Percentiles rank a stretch among this genome's conserved stretches.
These are phyloP conservation scores for Neospermospora avenae DNA, from an alignment of 2,329 filamentous ascomycete species.

Conservation along the genomic window DNA sequence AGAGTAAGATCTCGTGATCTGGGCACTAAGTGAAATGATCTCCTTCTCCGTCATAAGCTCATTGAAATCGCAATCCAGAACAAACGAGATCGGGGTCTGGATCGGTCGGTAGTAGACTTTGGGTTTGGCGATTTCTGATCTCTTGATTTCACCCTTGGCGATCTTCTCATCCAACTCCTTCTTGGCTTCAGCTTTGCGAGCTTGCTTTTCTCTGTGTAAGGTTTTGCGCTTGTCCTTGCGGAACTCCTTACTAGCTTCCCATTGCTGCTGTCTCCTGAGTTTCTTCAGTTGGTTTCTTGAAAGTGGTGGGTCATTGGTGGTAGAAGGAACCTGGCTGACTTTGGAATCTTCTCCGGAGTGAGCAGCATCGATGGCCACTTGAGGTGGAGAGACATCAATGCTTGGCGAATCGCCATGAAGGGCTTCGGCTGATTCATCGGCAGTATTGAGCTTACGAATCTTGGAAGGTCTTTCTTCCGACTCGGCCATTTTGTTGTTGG, in stretches of 20 bases:
- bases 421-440: constrained; percentile 6
- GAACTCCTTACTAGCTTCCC: constrained; percentile 68
- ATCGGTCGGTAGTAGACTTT: constrained; percentile 33
- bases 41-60: constrained; percentile 85
- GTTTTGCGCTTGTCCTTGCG: constrained; percentile 52
- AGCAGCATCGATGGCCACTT: neutral
- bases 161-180: constrained; percentile 43
- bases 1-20: constrained; percentile 85
- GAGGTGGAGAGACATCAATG: neutral
- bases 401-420: constrained; percentile 1
- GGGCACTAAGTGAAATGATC: constrained; percentile 74
- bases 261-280: constrained; percentile 65
- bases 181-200: constrained; percentile 45
- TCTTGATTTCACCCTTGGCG: constrained; percentile 29
- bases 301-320: constrained; percentile 38
- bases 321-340: constrained; percentile 6
- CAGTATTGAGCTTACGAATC: constrained; percentile 27
- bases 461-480: constrained; percentile 32
- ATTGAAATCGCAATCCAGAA: constrained; percentile 93
- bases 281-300: constrained; percentile 90
- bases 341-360: neutral
- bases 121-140: constrained; percentile 6
- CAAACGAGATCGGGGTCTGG: constrained; percentile 71
- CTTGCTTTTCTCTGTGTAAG: constrained; percentile 49
- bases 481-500: constrained; percentile 27